A percentile compares a stretch with the other conserved stretches of the same genome.
Evolutionary conservation across 1,284 basidiomycete species (phyloP).

Genomic region (Puccinia polysora): DNA sequence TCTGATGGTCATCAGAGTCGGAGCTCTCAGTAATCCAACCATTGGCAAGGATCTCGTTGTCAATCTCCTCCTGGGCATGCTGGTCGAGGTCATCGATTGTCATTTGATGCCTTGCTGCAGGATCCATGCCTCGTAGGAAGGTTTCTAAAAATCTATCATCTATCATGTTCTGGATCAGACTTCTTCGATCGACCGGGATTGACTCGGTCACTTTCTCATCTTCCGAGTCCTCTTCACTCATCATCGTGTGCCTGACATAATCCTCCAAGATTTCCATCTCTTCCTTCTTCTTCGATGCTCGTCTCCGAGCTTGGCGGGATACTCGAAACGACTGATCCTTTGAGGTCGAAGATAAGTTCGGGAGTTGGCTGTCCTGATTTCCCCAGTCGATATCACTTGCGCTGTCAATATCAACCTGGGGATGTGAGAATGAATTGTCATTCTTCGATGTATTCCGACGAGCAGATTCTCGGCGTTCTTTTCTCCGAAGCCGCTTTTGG

Average conservation of each 20-base stretch:
- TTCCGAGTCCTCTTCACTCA: background rate
- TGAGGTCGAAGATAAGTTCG: background rate
- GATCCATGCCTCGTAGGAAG: slow-evolving; percentile 13
- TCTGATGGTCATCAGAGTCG: background rate
- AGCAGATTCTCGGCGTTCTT: slow-evolving; percentile 10
- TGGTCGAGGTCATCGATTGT: slow-evolving; percentile 21
- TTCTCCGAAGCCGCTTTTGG: background rate
- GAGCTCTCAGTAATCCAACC: background rate
- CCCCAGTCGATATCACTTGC: slow-evolving; percentile 31
- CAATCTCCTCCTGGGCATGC: background rate
- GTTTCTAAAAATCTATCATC: slow-evolving; percentile 7
- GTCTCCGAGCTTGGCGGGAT: background rate
- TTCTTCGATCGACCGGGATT: background rate
- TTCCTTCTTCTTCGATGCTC: slow-evolving; percentile 4
- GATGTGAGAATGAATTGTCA: background rate
- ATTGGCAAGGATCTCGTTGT: background rate
- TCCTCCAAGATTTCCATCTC: slow-evolving; percentile 20
- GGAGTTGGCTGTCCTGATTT: background rate
- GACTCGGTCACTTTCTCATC: too few species aligned
- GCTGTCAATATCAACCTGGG: background rate
- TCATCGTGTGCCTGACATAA: slow-evolving; percentile 27
- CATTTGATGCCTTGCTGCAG: background rate
- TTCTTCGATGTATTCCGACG: background rate
- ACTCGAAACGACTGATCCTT: background rate
- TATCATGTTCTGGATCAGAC: background rate